Percentiles rank a stretch among this genome's conserved stretches.
phyloP scores from a whole-genome alignment of 1,284 basidiomycete species.

The Ceraceosorus guamensis region DNA sequence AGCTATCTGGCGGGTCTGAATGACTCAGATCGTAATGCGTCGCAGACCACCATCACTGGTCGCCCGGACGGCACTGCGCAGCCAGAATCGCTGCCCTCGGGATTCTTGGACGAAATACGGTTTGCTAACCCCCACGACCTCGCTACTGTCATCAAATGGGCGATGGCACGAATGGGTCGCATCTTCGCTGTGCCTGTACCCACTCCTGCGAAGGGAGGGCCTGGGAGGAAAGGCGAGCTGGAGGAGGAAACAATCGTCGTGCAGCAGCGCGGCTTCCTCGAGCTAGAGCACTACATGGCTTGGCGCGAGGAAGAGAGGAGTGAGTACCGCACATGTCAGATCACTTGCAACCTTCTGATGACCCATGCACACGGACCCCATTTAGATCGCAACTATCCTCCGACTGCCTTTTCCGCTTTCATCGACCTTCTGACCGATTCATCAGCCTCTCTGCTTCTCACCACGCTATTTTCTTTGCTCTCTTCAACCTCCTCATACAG shows the following conservation, averaged over 20 bases:
- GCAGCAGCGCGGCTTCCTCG: conserved; percentile 44
- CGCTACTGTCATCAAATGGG: conserved; percentile 46
- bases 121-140: conserved; percentile 43
- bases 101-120: conserved; percentile 32
- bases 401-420: conserved; percentile 24
- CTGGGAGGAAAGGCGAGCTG: conserved; percentile 19
- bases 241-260: conserved; percentile 39
- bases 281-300: conserved; percentile 33
- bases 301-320: conserved; percentile 39
- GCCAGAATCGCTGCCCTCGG: not conserved
- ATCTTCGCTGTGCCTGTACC: conserved; percentile 35
- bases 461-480: conserved; percentile 38
- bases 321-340: conserved; percentile 6
- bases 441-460: conserved; percentile 26
- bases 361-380: not conserved
- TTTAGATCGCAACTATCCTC: conserved; percentile 14
- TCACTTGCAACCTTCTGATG: not conserved
- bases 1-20: conserved; percentile 9
- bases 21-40: too few species aligned
- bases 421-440: conserved; percentile 16
- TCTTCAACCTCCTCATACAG: conserved; percentile 41
- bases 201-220: conserved; percentile 11
- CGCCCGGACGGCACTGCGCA: too few species aligned
- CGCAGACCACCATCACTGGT: too few species aligned
- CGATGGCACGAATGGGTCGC: conserved; percentile 38